Percentiles rank a stretch among this genome's conserved stretches.
Conservation (phyloP, 106 monocot genomes). For the Dendrobium huoshanense region DNA sequence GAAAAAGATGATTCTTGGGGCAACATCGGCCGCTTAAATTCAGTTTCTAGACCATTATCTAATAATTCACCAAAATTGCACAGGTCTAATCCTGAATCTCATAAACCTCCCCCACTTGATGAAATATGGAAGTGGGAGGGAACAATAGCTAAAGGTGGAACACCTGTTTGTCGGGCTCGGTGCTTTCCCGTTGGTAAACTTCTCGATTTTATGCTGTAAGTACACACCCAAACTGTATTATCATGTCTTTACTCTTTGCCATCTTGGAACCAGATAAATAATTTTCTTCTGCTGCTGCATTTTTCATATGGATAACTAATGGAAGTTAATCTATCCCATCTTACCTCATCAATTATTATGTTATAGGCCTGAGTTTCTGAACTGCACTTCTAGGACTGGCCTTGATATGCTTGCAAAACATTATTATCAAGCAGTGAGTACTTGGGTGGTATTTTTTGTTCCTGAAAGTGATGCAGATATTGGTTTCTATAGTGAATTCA, state of each 20-base stretch:
- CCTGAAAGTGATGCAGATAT: conserved; percentile 89
- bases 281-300: background rate
- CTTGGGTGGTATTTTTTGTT: conserved; percentile 98
- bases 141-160: conserved; percentile 92
- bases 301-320: background rate
- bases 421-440: conserved; percentile 79
- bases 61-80: conserved; percentile 18
- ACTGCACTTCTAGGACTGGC: conserved; percentile 91
- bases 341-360: background rate
- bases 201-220: conserved; percentile 93
- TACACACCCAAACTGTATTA: conserved; percentile 9
- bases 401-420: conserved; percentile 95
- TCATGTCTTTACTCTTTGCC: background rate
- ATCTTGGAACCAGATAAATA: background rate
- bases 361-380: conserved; percentile 75
- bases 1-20: conserved; percentile 46
- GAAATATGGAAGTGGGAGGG: conserved; percentile 98
- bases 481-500: conserved; percentile 79
- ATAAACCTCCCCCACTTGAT: conserved; percentile 20
- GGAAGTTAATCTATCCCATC: background rate
- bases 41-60: conserved; percentile 23
- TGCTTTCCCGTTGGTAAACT: conserved; percentile 98
- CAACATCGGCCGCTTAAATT: conserved; percentile 19
- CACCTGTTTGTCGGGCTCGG: conserved; percentile 78
- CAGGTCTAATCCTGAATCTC: conserved; percentile 30